These are phyloP conservation scores for Zalaria sp. DNA, from an alignment of 2,329 filamentous ascomycete genomes.

Conservation along the genomic window DNA sequence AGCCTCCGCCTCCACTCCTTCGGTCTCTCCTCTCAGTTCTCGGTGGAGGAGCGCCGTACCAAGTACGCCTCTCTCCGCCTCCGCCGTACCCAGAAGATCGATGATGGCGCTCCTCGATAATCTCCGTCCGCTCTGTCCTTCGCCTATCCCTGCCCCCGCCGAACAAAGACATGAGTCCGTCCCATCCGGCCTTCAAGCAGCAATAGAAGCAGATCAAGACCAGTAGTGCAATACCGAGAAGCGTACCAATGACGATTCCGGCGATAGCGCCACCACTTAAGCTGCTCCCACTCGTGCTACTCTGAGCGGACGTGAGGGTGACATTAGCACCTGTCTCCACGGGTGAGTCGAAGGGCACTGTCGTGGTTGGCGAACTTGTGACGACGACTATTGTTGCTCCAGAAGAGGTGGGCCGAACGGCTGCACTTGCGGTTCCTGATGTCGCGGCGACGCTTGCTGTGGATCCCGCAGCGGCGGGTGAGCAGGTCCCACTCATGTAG, in stretches of 20 bases:
- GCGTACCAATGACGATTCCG: conserved; percentile 63
- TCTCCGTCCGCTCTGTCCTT: conserved; percentile 39
- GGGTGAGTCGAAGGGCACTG: conserved; percentile 34
- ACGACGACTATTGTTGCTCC: conserved; percentile 38
- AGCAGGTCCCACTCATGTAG: conserved; percentile 43
- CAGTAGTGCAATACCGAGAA: conserved; percentile 53
- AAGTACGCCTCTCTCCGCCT: conserved; percentile 31
- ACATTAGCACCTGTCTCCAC: conserved; percentile 38
- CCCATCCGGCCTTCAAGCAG: conserved; percentile 40
- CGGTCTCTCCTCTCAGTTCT: conserved; percentile 19
- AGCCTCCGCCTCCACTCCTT: conserved; percentile 19
- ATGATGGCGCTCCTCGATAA: conserved; percentile 46
- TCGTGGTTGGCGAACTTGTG: conserved; percentile 31
- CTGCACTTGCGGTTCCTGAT: conserved; percentile 39
- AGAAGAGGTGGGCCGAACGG: conserved; percentile 36
- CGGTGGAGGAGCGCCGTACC: conserved; percentile 28
- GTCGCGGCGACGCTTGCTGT: conserved; percentile 22
- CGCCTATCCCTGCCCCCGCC: conserved; percentile 37
- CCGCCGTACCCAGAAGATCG: conserved; percentile 45
- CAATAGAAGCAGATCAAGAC: conserved; percentile 63
- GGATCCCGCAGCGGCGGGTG: conserved; percentile 31
- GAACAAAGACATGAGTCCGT: conserved; percentile 44
- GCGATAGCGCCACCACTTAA: conserved; percentile 64
- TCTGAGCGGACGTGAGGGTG: conserved; percentile 21
- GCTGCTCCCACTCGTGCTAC: conserved; percentile 13